Base-by-base conservation (phyloP, 129 eudicot genomes). In the Artemisia argyi region DNA sequence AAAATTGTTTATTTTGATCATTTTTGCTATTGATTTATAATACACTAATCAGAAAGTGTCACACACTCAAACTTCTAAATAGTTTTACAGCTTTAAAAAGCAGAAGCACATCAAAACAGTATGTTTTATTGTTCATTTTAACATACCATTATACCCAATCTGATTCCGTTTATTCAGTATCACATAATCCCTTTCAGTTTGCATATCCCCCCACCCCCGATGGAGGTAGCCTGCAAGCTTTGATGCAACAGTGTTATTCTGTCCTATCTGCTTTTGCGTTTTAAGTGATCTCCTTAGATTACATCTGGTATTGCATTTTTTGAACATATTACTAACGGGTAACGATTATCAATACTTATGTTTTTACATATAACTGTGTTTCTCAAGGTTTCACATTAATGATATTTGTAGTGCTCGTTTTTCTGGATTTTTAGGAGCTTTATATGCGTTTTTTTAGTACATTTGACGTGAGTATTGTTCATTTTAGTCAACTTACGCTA, bases 371-470 rank as follows among this genome's bases (percentile, higher is more conserved):
- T 32, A 18, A 63, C 39, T n/a, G 24, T 63, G 46, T 19, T 61
- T 4, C 42, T 17, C n/a, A 63, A 35, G 48, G 71, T 48, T 63
- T 63, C 61, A 51, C 62, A 48, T 58, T 68, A 11, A 61, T 16
- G 68, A 26, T 26, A 61, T 53, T 1, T 60, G 42, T 20, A 69
- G 46, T 69, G 24, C 26, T 35, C 49, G 5, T 60, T 44, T 15
- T 24, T 55, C 20, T 46, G 44, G 19, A 56, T 67, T 58, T 11
- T 56, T 17, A 65, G 72, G 73, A 66, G 73, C 53, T 14, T 75
- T 66, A 28, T 32, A 28, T 58, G 54, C 74, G 60, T 24, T 57
- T 18, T n/a, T n/a, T 74, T 65, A 65, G 52, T 64, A 65, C 52
- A 14, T 30, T 48, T 18, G 30, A 20, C 39, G 10, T 50, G 48